Conservation (phyloP, 1,139 yeast genomes). For the Meyerozyma smithsonii region DNA sequence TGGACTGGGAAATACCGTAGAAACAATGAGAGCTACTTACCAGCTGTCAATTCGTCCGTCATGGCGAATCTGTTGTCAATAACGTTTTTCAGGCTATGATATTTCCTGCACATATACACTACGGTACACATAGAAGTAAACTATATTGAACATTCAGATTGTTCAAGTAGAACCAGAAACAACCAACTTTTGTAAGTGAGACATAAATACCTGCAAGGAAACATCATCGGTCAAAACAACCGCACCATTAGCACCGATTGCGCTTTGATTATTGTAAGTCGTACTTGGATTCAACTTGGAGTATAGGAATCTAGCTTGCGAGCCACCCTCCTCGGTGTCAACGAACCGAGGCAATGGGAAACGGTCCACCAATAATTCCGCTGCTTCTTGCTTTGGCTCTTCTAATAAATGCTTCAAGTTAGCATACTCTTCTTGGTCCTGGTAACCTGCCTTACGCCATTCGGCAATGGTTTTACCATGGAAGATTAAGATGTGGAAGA, state of each 20-base stretch:
- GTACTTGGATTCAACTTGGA: slow-evolving; percentile 93
- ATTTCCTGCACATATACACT: neutral
- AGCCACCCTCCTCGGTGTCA: slow-evolving; percentile 96
- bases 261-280: slow-evolving; percentile 62
- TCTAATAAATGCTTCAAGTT: slow-evolving; percentile 83
- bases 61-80: neutral
- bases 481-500: slow-evolving; percentile 92
- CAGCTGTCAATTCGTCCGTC: slow-evolving; percentile 1
- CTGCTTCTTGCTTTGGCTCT: slow-evolving; percentile 90
- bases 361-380: slow-evolving; percentile 83
- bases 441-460: slow-evolving; percentile 96
- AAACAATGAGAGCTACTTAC: neutral
- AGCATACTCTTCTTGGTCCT: slow-evolving; percentile 83
- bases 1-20: neutral
- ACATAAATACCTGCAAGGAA: slow-evolving; percentile 85
- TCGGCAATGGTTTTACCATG: slow-evolving; percentile 94
- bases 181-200: slow-evolving; percentile 80
- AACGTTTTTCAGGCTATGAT: neutral
- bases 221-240: slow-evolving; percentile 95
- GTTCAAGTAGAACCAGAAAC: slow-evolving; percentile 45
- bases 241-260: slow-evolving; percentile 52
- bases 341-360: slow-evolving; percentile 96
- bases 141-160: slow-evolving; percentile 1
- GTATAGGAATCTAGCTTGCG: slow-evolving; percentile 94
- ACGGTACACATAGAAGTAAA: slow-evolving; percentile 1